Base-by-base conservation (phyloP, 306 rosid genomes). In the Macrotyloma uniflorum region DNA sequence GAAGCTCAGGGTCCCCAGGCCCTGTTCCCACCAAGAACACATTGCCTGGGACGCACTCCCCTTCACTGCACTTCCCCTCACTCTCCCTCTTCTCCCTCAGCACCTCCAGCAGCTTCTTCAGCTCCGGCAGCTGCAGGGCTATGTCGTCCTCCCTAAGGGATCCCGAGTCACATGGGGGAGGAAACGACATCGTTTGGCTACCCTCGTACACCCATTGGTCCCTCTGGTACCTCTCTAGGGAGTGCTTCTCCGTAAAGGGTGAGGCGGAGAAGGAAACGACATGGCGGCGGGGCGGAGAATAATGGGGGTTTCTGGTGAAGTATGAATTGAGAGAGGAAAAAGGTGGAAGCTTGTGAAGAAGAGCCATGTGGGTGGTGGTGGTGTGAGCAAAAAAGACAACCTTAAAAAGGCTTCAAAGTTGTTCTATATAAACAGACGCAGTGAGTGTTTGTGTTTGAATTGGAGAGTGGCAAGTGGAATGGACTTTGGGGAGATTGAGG, bases 1-100 rank as follows among this genome's bases (percentile, higher is more conserved):
- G 80, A 14, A 95, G 87, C 68, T 92, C 97, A 19, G 98, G 93
- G 76, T 95, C 98, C 51, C 98, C 98, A 22, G 98, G 98, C 0
- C 98, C 98, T 0, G 98, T 95, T 20, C 98, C 98, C 26, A 95
- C 98, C 85, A 92, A 73, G 80, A 87, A 92, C 63, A 95, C 98
- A 77, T 92, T 79, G 66, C 98, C 98, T 0, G 83, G 87, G 12
- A 79, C 85, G 71, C 88, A 82, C 3, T 72, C 71, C 11, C 79
- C 89, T 75, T 77, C 89, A 51, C 83, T 70, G 43, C 86, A 74
- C 8, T 83, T 86, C 36, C 89, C 86, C 77, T 84, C 88, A 26
- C 80, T 77, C 20, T 77, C 85, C 61, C 98, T 88, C 87, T 91
- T 95, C 70, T 85, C 91, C 36, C 80, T 88, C 40, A 92, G 77